Conservation (phyloP, 1,139 yeast genomes). For the Debaryomycetaceae sp. region DNA sequence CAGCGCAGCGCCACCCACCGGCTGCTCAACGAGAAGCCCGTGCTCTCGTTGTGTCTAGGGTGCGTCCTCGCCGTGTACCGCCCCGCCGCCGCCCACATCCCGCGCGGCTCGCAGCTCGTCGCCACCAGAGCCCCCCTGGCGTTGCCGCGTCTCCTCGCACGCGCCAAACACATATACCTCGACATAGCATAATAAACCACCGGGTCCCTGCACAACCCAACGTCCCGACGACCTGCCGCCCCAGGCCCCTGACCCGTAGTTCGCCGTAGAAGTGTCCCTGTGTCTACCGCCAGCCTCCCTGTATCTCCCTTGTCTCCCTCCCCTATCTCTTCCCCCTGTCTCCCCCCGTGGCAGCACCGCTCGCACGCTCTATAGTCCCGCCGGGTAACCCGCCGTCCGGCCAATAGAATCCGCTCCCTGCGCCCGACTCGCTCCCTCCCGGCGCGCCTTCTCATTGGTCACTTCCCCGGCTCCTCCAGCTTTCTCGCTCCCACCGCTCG, state of each 20-base stretch:
- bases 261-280: no score
- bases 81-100: background rate
- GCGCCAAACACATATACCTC: background rate
- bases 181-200: background rate
- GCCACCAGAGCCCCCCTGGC: background rate
- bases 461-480: conserved; percentile 1
- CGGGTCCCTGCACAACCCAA: background rate
- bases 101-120: background rate
- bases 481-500: background rate
- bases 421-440: conserved; percentile 8
- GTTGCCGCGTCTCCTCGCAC: background rate
- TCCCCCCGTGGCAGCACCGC: background rate
- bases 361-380: background rate
- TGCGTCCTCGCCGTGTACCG: conserved; percentile 12
- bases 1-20: conserved; percentile 13
- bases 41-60: conserved; percentile 16
- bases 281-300: background rate
- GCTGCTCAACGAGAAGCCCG: conserved; percentile 21
- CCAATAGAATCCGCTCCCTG: conserved; percentile 9
- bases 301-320: background rate
- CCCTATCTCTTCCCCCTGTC: background rate
- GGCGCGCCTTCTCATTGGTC: conserved; percentile 16
- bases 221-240: background rate
- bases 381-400: conserved; percentile 17
- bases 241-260: background rate